These are phyloP conservation scores for Sporothrix brasiliensis DNA, from an alignment of 2,329 filamentous ascomycete species.

Conservation along the genomic window DNA sequence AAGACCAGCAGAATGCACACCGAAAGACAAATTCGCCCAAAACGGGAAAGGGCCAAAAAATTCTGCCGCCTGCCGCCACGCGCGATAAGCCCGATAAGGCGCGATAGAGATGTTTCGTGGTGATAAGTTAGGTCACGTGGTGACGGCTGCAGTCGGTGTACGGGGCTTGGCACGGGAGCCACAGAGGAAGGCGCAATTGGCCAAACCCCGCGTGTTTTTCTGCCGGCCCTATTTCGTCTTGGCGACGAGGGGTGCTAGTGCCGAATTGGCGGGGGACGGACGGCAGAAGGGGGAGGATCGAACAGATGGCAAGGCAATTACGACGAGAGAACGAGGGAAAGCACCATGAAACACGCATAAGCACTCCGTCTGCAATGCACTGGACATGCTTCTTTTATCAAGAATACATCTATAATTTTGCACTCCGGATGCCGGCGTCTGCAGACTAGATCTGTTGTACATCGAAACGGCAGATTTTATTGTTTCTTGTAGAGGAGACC, in stretches of 20 bases:
- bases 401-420: constrained; percentile 21
- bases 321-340: neutral
- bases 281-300: neutral
- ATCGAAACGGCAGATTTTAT: neutral
- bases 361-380: neutral
- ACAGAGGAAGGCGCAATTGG: constrained; percentile 20
- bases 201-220: constrained; percentile 31
- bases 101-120: neutral
- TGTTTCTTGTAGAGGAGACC: constrained; percentile 31
- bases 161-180: constrained; percentile 3
- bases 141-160: constrained; percentile 21
- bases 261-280: constrained; percentile 2
- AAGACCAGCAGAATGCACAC: constrained; percentile 17
- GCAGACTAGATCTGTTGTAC: constrained; percentile 9
- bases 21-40: constrained; percentile 28
- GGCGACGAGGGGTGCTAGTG: constrained; percentile 25
- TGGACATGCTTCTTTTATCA: neutral
- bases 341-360: neutral
- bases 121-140: constrained; percentile 16
- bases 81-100: constrained; percentile 34
- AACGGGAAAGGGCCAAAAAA: constrained; percentile 30
- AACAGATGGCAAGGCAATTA: neutral
- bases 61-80: constrained; percentile 36
- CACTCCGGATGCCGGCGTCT: constrained; percentile 5
- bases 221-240: constrained; percentile 31